Percentiles rank a stretch among this genome's conserved stretches.
These are phyloP conservation scores for Phytophthora tentaculata DNA, from an alignment of 352 stramenopile genomes.

Conservation along the genomic window DNA sequence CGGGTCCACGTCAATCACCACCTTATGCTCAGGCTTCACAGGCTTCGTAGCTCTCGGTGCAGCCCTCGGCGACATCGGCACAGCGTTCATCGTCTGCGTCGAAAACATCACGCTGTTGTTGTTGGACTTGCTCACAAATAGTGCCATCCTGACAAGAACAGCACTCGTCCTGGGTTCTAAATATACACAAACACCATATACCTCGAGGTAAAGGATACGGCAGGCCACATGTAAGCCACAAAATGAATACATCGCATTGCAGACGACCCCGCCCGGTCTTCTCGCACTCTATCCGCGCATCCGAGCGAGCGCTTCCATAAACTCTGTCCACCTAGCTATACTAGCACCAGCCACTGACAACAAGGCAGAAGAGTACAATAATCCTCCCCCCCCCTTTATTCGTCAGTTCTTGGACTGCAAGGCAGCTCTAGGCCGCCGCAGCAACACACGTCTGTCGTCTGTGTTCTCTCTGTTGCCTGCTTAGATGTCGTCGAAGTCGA, in stretches of 20 bases:
- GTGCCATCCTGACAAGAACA: constrained; percentile 18
- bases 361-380: neutral
- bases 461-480: constrained; percentile 8
- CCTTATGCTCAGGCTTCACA: constrained; percentile 22
- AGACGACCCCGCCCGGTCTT: constrained; percentile 14
- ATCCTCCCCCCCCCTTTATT: neutral
- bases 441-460: neutral
- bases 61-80: constrained; percentile 4
- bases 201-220: too few relatives aligned
- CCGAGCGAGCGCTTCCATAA: constrained; percentile 16
- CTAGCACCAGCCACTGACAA: constrained; percentile 25
- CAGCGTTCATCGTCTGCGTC: constrained; percentile 22
- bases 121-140: constrained; percentile 2
- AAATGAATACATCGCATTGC: constrained; percentile 49
- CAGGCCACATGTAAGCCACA: too few relatives aligned
- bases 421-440: neutral
- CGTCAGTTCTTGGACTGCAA: neutral
- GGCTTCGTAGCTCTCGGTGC: constrained; percentile 3
- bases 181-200: constrained; percentile 10
- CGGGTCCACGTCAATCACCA: constrained; percentile 20
- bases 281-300: constrained; percentile 21
- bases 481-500: constrained; percentile 93
- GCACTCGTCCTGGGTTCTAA: constrained; percentile 1
- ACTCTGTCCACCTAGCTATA: constrained; percentile 25
- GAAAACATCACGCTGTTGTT: constrained; percentile 14